Base-by-base conservation (phyloP, 1,284 basidiomycete species). In the Malassezia globosa region DNA sequence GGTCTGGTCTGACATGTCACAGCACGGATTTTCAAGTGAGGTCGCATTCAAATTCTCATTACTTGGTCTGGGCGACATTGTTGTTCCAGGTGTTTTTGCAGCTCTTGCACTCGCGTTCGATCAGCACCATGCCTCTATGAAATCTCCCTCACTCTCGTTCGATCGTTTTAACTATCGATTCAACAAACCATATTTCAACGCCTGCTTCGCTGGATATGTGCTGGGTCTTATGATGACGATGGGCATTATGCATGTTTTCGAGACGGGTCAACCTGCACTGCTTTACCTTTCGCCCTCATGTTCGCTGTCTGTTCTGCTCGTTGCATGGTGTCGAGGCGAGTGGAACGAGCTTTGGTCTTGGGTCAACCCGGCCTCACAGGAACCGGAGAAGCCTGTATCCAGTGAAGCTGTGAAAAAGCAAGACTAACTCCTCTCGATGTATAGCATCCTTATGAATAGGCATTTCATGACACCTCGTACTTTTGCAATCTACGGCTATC, bases 21-120 rank as follows among this genome's bases (percentile, higher is more conserved):
- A 47, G 10, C 36, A 47, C 16, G 42, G 33, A 1, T 19, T 42
- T 14, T 21, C 19, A 2, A 35, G 10, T 8, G 41, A 51, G 22
- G 41, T 49, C 10, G 37, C 51, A 37, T 53, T 60, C 22, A 53
- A 66, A 39, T 63, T 69, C 40, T 85, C 87, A 31, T 85, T 96
- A 82, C 81, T 97, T 22, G 92, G 92, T 5, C 77, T 96, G 33
- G 88, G 92, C 24, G 87, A 89, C 68, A 81, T 92, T 48, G 86
- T 92, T 21, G 78, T 89, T 31, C 87, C 87, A 0, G 89, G 89
- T n/a, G 78, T 84, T 50, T 86, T 96, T 73, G 76, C 94, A 46
- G 84, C 87, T 14, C 79, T 92, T 3, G 86, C 84, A 3, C 78
- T 96, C 25, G 83, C 90, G 38, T 92, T 84, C 73, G 92, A 96